Conservation (phyloP, 805 yeast genomes). For the Lachancea lanzarotensis region DNA sequence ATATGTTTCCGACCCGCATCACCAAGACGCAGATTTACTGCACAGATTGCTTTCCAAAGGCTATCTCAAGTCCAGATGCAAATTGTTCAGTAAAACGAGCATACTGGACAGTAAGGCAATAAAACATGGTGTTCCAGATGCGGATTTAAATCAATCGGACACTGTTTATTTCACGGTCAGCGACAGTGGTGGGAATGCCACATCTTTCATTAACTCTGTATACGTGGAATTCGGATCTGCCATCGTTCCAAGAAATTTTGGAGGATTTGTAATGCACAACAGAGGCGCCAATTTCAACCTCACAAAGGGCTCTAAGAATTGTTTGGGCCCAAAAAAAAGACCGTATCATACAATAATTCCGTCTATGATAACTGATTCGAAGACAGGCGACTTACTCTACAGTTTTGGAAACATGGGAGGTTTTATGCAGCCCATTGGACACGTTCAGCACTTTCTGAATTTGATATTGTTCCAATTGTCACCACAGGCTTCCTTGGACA, state of each 20-base stretch:
- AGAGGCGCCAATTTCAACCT: slow-evolving; percentile 72
- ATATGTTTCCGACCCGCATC: slow-evolving; percentile 57
- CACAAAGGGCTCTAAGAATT: slow-evolving; percentile 49
- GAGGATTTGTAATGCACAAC: slow-evolving; percentile 67
- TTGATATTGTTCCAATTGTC: slow-evolving; percentile 53
- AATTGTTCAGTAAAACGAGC: slow-evolving; percentile 36
- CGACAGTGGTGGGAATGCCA: slow-evolving; percentile 69
- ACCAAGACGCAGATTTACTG: slow-evolving; percentile 33
- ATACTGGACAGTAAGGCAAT: slow-evolving; percentile 39
- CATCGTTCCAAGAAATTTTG: slow-evolving; percentile 43
- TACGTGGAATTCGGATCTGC: slow-evolving; percentile 66
- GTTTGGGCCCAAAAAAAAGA: slow-evolving; percentile 61
- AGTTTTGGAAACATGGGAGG: slow-evolving; percentile 85
- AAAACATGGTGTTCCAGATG: slow-evolving; percentile 51
- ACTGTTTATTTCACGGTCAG: slow-evolving; percentile 63
- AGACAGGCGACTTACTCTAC: slow-evolving; percentile 46
- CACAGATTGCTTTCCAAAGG: slow-evolving; percentile 40
- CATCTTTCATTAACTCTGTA: slow-evolving; percentile 73
- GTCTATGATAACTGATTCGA: slow-evolving; percentile 54
- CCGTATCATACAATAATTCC: slow-evolving; percentile 83
- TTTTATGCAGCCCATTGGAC: slow-evolving; percentile 81
- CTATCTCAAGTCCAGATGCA: slow-evolving; percentile 46
- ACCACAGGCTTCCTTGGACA: slow-evolving; percentile 70
- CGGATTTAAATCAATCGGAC: slow-evolving; percentile 52
- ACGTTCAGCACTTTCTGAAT: slow-evolving; percentile 68